These are phyloP conservation scores for Scolecobasidium constrictum DNA, from an alignment of 2,329 filamentous ascomycete genomes.

Conservation along the genomic window DNA sequence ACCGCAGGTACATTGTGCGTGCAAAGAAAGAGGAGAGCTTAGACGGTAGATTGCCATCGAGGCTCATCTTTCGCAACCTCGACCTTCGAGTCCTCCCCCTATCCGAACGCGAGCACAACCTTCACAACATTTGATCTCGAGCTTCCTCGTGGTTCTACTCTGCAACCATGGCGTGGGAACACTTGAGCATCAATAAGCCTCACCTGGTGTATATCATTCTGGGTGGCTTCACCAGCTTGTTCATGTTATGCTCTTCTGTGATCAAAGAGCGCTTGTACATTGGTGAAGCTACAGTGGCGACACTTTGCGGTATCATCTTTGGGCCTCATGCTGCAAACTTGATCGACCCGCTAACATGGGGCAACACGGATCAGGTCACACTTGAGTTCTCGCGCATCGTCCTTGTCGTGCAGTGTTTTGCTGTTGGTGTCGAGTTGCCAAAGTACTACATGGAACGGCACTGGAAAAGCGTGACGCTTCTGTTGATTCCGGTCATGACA, in stretches of 20 bases:
- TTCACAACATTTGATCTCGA: too few relatives aligned
- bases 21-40: too few relatives aligned
- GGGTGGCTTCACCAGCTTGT: slow-evolving; percentile 91
- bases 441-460: slow-evolving; percentile 96
- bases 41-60: too few relatives aligned
- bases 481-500: slow-evolving; percentile 93
- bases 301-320: slow-evolving; percentile 78
- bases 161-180: slow-evolving; percentile 79
- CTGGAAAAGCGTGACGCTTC: slow-evolving; percentile 81
- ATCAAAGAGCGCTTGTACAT: slow-evolving; percentile 99
- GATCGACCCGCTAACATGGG: slow-evolving; percentile 67
- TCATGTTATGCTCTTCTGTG: slow-evolving; percentile 96
- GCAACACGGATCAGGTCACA: slow-evolving; percentile 74
- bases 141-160: too few relatives aligned
- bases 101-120: too few relatives aligned
- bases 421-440: slow-evolving; percentile 80
- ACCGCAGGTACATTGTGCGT: too few relatives aligned
- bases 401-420: slow-evolving; percentile 85
- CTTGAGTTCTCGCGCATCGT: slow-evolving; percentile 85
- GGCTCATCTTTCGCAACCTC: too few relatives aligned
- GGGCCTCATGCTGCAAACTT: slow-evolving; percentile 74
- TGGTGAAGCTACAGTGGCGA: slow-evolving; percentile 92
- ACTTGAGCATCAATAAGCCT: slow-evolving; percentile 79
- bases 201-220: slow-evolving; percentile 98
- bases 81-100: too few relatives aligned